Conservation (phyloP, 495 filamentous ascomycete genomes). For the Aspergillus conjunctus region DNA sequence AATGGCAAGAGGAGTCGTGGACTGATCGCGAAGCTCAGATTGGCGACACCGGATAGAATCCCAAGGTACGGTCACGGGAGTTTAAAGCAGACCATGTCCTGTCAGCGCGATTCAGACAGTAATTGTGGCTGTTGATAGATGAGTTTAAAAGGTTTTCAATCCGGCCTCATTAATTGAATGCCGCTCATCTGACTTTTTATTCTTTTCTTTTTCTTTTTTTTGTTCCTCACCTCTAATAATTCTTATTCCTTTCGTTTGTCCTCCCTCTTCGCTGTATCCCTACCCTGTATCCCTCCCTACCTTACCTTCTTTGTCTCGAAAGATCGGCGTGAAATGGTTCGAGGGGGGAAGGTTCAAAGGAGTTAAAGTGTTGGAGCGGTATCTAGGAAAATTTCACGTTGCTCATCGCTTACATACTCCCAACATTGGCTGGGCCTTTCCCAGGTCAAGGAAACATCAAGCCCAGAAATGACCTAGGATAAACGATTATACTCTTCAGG, state of each 20-base stretch:
- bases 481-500: too few species aligned
- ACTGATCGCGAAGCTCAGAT: background rate
- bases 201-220: background rate
- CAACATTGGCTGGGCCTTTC: background rate
- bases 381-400: background rate
- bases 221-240: background rate
- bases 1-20: slow-evolving; percentile 1
- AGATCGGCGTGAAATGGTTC: too few species aligned
- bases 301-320: too few species aligned
- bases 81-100: background rate
- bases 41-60: slow-evolving; percentile 15
- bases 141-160: background rate
- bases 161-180: background rate
- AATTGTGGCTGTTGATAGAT: background rate
- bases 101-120: slow-evolving; percentile 4
- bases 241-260: background rate
- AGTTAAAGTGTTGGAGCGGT: background rate
- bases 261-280: background rate
- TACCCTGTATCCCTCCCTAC: background rate
- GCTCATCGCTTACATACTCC: background rate
- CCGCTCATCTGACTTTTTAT: background rate
- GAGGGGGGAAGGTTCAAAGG: too few species aligned
- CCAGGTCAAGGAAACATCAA: too few species aligned
- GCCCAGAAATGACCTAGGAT: too few species aligned
- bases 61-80: slow-evolving; percentile 20